Evolutionary conservation across 2,329 filamentous ascomycete species (phyloP).

Genomic region (Podosphaera aphanis): DNA sequence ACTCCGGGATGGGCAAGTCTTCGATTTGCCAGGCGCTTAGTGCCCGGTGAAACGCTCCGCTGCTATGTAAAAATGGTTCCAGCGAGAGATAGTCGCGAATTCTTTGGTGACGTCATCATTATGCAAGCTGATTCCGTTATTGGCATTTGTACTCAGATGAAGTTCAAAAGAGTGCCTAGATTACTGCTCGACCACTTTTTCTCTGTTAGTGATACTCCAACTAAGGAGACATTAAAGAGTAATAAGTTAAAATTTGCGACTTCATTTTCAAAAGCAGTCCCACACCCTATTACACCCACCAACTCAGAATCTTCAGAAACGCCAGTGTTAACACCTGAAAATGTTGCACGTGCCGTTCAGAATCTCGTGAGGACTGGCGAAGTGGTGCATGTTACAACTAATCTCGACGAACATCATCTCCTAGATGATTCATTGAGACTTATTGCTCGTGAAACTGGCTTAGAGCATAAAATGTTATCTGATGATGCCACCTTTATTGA

Average conservation of each 20-base stretch:
- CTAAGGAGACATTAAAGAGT: background rate
- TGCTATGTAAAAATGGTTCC: constrained; percentile 35
- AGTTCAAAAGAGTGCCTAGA: constrained; percentile 25
- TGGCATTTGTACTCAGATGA: constrained; percentile 10
- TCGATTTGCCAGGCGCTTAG: constrained; percentile 24
- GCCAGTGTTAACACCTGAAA: background rate
- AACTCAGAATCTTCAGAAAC: background rate
- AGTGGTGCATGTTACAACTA: background rate
- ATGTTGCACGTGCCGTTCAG: background rate
- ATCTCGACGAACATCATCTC: constrained; percentile 9
- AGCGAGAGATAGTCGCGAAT: constrained; percentile 22
- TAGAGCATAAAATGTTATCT: constrained; percentile 28
- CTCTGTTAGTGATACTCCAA: background rate
- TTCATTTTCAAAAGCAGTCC: background rate
- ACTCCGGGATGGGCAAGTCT: constrained; percentile 35
- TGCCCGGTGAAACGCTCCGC: constrained; percentile 23
- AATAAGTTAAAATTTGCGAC: background rate
- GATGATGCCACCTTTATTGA: constrained; percentile 33
- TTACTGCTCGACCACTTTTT: constrained; percentile 1
- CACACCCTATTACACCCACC: background rate
- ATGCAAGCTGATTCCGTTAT: constrained; percentile 20
- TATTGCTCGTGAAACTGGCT: constrained; percentile 31
- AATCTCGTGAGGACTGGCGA: background rate
- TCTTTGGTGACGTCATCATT: constrained; percentile 29
- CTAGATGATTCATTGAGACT: constrained; percentile 27